Evolutionary conservation across 2,329 filamentous ascomycete species (phyloP).

Genomic region (Pestalotiopsis sp.): DNA sequence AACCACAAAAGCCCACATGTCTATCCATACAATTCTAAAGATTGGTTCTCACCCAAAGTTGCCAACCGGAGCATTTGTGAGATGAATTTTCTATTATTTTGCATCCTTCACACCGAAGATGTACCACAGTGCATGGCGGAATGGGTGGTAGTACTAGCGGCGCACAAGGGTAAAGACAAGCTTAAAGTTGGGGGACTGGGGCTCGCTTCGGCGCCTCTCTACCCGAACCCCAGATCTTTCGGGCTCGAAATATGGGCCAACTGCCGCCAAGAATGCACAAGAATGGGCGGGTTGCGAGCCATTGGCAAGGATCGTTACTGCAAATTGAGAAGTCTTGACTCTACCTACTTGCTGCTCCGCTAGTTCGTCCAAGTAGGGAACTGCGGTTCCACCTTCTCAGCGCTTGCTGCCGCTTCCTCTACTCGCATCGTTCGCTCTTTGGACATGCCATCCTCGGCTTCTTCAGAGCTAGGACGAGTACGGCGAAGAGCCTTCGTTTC

Average conservation of each 20-base stretch:
- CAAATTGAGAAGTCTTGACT: background rate
- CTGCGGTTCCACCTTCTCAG: background rate
- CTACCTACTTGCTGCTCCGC: background rate
- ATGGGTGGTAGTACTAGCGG: background rate
- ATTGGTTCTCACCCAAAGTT: no score
- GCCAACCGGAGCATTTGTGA: no score
- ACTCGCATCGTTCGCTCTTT: background rate
- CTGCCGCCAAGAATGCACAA: slow-evolving; percentile 8
- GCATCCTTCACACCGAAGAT: background rate
- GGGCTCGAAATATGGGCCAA: slow-evolving; percentile 3
- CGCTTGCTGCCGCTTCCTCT: background rate
- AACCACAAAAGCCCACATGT: no score
- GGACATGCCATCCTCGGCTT: background rate
- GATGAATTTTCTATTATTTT: no score
- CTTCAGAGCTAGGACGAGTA: background rate
- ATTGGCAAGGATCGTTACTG: background rate
- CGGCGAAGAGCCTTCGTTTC: background rate
- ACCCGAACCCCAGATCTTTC: slow-evolving; percentile 9
- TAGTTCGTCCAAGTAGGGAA: background rate
- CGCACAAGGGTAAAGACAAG: background rate
- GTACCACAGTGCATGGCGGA: background rate
- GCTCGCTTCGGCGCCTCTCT: slow-evolving; percentile 9
- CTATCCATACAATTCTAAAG: no score
- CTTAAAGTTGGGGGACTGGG: background rate
- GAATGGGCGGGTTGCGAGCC: background rate